A percentile compares a stretch with the other conserved stretches of the same genome.
These are phyloP conservation scores for Candida easanensis DNA, from an alignment of 805 yeast species.

Conservation along the genomic window DNA sequence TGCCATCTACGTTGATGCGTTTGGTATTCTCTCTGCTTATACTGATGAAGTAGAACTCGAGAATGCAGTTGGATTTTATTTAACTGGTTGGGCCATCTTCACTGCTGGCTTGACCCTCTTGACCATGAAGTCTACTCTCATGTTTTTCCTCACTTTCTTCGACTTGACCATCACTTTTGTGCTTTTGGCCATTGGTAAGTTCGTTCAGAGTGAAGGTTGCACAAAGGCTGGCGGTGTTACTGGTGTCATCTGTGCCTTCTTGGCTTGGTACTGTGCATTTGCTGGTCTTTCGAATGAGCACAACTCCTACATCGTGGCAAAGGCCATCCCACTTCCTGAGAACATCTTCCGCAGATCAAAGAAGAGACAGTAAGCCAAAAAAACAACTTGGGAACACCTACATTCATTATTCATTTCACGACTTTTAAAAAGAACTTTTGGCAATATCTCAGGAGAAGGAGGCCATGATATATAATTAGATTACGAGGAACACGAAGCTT, in stretches of 20 bases:
- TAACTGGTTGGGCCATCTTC: constrained; percentile 55
- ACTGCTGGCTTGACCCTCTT: constrained; percentile 43
- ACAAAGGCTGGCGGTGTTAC: constrained; percentile 59
- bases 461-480: too few relatives aligned
- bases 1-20: constrained; percentile 52
- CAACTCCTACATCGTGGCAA: constrained; percentile 53
- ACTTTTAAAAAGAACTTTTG: too few relatives aligned
- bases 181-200: constrained; percentile 42
- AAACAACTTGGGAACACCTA: not conserved
- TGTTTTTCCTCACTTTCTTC: constrained; percentile 46
- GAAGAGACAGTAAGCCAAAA: constrained; percentile 8
- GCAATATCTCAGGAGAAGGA: too few relatives aligned
- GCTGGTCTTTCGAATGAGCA: constrained; percentile 66
- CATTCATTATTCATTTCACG: too few relatives aligned
- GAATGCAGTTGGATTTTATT: constrained; percentile 50
- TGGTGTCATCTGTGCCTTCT: constrained; percentile 59
- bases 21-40: constrained; percentile 47
- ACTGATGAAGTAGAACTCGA: constrained; percentile 35
- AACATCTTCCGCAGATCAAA: constrained; percentile 10
- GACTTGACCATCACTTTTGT: constrained; percentile 47
- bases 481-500: too few relatives aligned
- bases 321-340: constrained; percentile 34
- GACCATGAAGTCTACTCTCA: constrained; percentile 48
- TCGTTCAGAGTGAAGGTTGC: constrained; percentile 36
- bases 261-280: constrained; percentile 70